Base-by-base conservation (phyloP, 129 eudicot species). In the Flaveria sonorensis region DNA sequence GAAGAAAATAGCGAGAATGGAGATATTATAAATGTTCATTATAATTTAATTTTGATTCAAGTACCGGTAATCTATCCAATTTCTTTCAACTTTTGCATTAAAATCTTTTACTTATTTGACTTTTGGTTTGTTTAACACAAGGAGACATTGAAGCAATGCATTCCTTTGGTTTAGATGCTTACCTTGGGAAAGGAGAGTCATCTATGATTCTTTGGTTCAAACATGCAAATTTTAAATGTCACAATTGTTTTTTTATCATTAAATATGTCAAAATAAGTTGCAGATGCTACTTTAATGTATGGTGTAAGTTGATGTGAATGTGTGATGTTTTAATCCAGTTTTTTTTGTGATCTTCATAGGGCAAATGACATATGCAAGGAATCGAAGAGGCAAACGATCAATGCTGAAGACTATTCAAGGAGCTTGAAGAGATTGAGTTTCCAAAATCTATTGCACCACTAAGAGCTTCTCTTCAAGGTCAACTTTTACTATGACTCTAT, bases 321-420 rank as follows among this genome's bases (percentile, higher is more conserved):
- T 21, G 32, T 75, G 42, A 14, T 20, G 0, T 45, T 8, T 14
- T 30, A 32, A 30, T 64, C 74, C 70, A 23, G 62, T 60, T 60
- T 76, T 19, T 10, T 36, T 32, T 63, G 46, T 51, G 26, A 26
- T 51, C 6, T 48, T 83, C 87, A 77, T 88, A 92, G 96, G 81
- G 99, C 97, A 23, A 87, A 94, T 80, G 99, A 94, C 56, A 71
- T 91, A 75, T 89, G 97, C 73, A 91, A 85, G 89, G 99, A 94
- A 74, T 79, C 96, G 0, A 91, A 87, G 80, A 83, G 99, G 83
- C 93, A 94, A 73, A 94, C 88, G 12, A 85, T 91, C 12, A 91
- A 59, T 47, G 93, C 92, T 19, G 91, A 91, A 51, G 97, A 91
- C 76, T 94, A 63, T 86, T 91, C 45, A 89, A 87, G 75, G 99